Evolutionary conservation across 2,329 filamentous ascomycete species (phyloP), one percentile per base, ranked within the genome.

Genomic region (Stenocarpella maydis): DNA sequence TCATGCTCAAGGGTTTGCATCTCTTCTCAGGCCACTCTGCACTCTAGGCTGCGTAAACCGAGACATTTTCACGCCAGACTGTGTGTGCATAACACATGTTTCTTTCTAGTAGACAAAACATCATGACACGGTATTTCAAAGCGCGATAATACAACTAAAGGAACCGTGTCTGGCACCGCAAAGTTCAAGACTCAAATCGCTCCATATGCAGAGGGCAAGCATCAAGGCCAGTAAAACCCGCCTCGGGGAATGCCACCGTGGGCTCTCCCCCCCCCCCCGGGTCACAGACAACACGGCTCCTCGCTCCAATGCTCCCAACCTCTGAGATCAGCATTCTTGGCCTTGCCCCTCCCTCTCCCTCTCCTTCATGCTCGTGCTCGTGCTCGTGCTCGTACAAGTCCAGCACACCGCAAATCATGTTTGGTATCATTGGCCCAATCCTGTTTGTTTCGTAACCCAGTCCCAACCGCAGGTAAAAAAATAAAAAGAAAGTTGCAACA

Each of bases 381-480:
- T 49, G 43, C 41, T 58, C 53, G 53, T 58, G 34, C 41, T 61
- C 55, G 55, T 61, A 63, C 58, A 63, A 37, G 39, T 19, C 8
- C 43, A 12, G 43, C 58, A 17, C 58, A 63, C 43, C 58, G 58
- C 58, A 37, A 37, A 49, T 63, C 43, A 43, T 24, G 8, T 49
- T 19, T 63, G 58, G 58, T 63, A 63, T 63, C 58, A 63, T 65
- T 34, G 47, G 34, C 19, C 47, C 63, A 28, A 10, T 43, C 37
- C 19, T 52, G 34, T n/a, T 67, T 50, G 66, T 64, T 65, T 65
- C 47, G 34, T 39, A 45, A 63, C 65, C 34, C 70, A 39, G 58
- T 66, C 31, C 69, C 65, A 45, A 45, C 21, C 26, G n/a, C 45
- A 12, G n/a, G n/a, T n/a, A n/a, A n/a, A n/a, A n/a, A n/a, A n/a